phyloP scores from a whole-genome alignment of 306 rosid genomes.

The Trichosanthes cucumerina region DNA sequence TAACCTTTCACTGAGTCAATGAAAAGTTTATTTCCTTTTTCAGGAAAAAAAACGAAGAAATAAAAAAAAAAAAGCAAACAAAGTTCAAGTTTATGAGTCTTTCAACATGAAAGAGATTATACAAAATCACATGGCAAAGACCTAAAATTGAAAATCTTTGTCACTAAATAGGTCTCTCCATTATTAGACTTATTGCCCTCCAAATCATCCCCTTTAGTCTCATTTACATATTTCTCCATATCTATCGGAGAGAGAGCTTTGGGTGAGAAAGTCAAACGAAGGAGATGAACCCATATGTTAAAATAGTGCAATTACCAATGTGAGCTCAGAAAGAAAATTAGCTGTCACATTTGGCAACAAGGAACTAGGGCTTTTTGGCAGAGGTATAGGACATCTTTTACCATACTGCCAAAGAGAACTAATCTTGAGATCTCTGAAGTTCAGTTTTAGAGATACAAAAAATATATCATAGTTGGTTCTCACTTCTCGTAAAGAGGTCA shows the following conservation, averaged over 20 bases:
- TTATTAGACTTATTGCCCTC: not conserved
- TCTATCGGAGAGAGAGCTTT: not conserved
- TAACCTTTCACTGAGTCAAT: not conserved
- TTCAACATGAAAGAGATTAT: not conserved
- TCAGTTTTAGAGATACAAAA: not conserved
- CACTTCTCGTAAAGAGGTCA: not conserved
- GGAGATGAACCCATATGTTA: not conserved
- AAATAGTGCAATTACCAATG: not conserved
- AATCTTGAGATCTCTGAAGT: not conserved
- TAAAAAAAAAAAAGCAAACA: not conserved
- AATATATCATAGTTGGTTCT: not conserved
- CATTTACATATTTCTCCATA: not conserved
- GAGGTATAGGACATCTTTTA: not conserved
- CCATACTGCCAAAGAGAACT: not conserved
- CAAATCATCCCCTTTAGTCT: not conserved
- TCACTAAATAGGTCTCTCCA: not conserved
- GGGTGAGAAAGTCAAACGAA: not conserved
- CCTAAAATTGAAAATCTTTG: not conserved
- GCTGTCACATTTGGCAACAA: not conserved
- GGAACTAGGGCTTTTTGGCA: not conserved
- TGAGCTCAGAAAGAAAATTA: not conserved
- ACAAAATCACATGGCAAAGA: not conserved
- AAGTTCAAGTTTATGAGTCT: not conserved
- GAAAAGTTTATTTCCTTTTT: not conserved
- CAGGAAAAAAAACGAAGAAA: not conserved